Percentiles rank a stretch among this genome's conserved stretches.
These are phyloP conservation scores for Penicillium sp. DNA, from an alignment of 2,329 filamentous ascomycete genomes.

Conservation along the genomic window DNA sequence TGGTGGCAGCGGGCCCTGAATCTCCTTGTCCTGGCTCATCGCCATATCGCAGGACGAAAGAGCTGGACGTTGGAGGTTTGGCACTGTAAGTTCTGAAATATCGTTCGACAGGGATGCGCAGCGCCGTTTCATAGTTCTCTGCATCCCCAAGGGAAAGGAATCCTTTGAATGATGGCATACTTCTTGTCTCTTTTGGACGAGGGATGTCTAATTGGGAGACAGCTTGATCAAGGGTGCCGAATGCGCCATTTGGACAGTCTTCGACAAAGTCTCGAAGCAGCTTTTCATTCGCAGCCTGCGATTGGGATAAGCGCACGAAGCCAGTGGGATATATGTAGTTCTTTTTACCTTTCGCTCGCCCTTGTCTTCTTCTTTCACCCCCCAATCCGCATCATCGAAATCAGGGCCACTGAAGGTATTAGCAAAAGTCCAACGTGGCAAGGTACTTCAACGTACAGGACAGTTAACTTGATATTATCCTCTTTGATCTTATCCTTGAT, in stretches of 20 bases:
- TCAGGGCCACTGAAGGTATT: slow-evolving; percentile 70
- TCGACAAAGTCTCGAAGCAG: slow-evolving; percentile 66
- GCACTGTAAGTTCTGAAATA: slow-evolving; percentile 85
- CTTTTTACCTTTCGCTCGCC: slow-evolving; percentile 61
- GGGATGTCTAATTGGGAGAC: slow-evolving; percentile 77
- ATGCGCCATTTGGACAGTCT: slow-evolving; percentile 65
- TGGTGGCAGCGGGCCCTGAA: slow-evolving; percentile 27
- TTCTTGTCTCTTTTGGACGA: slow-evolving; percentile 71
- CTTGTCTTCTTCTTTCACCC: slow-evolving; percentile 91
- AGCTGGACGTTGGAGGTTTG: slow-evolving; percentile 71
- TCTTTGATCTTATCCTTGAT: slow-evolving; percentile 74
- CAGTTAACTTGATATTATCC: slow-evolving; percentile 71
- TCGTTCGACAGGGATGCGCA: slow-evolving; percentile 83
- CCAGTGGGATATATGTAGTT: neutral
- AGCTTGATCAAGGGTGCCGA: slow-evolving; percentile 84
- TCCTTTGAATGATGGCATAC: slow-evolving; percentile 78
- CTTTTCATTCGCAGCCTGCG: slow-evolving; percentile 69
- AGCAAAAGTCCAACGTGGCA: slow-evolving; percentile 15
- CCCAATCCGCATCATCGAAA: slow-evolving; percentile 88
- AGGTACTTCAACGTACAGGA: slow-evolving; percentile 62
- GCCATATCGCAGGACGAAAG: slow-evolving; percentile 63
- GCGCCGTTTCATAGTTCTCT: slow-evolving; percentile 68
- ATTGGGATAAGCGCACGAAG: slow-evolving; percentile 7
- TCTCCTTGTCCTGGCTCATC: slow-evolving; percentile 45
- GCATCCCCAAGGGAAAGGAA: slow-evolving; percentile 76